These are phyloP conservation scores for Chromera velia DNA, from an alignment of 73 alveolate genomes.

Conservation along the genomic window DNA sequence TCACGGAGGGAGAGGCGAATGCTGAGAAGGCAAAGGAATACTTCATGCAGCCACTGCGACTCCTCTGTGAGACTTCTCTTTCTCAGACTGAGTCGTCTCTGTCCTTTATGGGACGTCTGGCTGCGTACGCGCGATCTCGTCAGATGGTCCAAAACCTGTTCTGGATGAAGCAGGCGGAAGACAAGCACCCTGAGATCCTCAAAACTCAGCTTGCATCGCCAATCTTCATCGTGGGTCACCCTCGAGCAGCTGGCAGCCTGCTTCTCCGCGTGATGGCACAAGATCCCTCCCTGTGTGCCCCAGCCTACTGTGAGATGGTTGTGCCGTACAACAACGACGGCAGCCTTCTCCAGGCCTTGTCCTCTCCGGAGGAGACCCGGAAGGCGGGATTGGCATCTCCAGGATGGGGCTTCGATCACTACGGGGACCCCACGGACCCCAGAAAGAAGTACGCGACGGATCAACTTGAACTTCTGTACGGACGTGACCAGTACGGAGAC, in stretches of 20 bases:
- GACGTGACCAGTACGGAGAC: too few species aligned
- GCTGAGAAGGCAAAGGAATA: neutral
- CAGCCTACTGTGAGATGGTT: neutral
- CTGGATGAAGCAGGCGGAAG: neutral
- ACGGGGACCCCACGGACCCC: too few species aligned
- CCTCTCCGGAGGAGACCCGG: too few species aligned
- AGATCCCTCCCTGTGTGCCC: neutral
- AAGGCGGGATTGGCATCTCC: too few species aligned
- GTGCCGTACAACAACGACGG: neutral
- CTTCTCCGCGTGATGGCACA: neutral
- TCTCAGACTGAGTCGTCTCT: neutral
- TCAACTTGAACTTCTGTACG: too few species aligned
- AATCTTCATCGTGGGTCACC: neutral
- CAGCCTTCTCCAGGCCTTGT: too few species aligned
- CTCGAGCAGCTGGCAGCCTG: neutral
- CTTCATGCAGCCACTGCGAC: neutral
- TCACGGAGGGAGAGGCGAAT: neutral
- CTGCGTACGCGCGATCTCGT: neutral
- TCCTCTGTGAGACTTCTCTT: neutral
- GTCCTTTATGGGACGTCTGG: neutral
- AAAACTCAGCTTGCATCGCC: neutral
- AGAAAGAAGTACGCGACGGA: too few species aligned
- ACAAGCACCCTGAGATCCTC: neutral
- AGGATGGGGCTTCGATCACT: too few species aligned
- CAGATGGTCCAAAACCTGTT: neutral